Percentiles rank a stretch among this genome's conserved stretches.
Evolutionary conservation across 441 rosid genomes (phyloP).

Genomic region (Pelargonium citronellum): DNA sequence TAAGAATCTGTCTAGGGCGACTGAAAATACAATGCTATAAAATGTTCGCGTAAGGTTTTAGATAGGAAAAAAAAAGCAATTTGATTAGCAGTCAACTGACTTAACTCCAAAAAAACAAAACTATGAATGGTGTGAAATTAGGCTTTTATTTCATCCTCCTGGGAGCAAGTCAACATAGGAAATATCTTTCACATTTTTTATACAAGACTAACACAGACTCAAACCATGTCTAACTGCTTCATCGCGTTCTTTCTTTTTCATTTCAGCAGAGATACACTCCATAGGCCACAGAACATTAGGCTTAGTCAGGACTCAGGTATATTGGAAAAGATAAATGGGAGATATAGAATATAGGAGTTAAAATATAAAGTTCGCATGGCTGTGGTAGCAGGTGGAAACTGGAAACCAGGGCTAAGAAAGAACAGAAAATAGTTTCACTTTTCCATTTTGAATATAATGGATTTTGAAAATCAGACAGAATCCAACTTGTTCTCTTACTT

Average conservation of each 20-base stretch:
- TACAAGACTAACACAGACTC: neutral
- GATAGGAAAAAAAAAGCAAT: neutral
- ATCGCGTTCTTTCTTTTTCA: neutral
- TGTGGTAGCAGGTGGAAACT: neutral
- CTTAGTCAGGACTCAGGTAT: neutral
- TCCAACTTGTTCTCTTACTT: too few species aligned
- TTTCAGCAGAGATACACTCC: conserved; percentile 2
- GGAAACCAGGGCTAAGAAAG: neutral
- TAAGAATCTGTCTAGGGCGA: neutral
- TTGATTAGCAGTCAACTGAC: neutral
- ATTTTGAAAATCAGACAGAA: too few species aligned
- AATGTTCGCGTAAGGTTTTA: neutral
- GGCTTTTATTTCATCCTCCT: neutral
- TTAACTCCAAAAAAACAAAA: neutral
- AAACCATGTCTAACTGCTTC: neutral
- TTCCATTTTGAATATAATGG: too few species aligned
- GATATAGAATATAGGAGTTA: neutral
- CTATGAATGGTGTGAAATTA: neutral
- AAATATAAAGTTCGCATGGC: neutral
- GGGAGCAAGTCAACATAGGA: neutral
- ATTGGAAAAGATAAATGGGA: neutral
- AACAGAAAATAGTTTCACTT: too few species aligned
- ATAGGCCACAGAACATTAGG: neutral
- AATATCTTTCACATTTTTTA: neutral
- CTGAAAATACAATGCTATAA: neutral